phyloP scores from a whole-genome alignment of 306 rosid genomes.

The Pyrus bretschneideri region DNA sequence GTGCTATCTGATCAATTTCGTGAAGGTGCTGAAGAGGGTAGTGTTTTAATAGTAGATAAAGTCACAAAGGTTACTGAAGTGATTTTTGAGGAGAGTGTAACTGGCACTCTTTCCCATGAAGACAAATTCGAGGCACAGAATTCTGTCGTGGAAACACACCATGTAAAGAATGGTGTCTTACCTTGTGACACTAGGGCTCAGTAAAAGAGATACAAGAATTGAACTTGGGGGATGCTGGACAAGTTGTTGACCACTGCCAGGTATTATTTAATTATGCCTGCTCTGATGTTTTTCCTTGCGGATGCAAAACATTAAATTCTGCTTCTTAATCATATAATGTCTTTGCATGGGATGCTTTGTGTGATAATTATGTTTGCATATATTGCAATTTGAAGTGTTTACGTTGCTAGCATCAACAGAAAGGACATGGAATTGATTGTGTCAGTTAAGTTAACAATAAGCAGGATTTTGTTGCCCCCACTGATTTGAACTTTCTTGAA shows the following conservation, averaged over 20 bases:
- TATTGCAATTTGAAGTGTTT: neutral
- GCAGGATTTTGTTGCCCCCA: neutral
- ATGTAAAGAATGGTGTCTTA: conserved; percentile 27
- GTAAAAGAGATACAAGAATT: conserved; percentile 24
- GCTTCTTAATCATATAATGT: neutral
- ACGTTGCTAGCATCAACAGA: neutral
- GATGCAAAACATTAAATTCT: neutral
- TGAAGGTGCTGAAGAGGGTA: conserved; percentile 44
- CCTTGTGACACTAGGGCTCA: conserved; percentile 23
- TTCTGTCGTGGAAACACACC: conserved; percentile 19
- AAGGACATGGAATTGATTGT: neutral
- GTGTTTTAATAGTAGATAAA: conserved; percentile 51
- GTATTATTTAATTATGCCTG: conserved; percentile 21
- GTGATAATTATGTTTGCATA: neutral
- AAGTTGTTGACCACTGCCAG: conserved; percentile 29
- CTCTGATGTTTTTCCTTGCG: neutral
- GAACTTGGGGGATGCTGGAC: conserved; percentile 26
- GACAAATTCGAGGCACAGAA: conserved; percentile 19
- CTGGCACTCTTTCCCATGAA: conserved; percentile 15
- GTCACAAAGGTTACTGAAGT: conserved; percentile 57
- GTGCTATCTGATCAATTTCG: conserved; percentile 32
- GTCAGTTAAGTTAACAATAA: neutral
- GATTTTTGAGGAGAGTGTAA: conserved; percentile 38
- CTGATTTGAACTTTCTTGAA: neutral
- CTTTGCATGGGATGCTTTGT: neutral